Conservation (phyloP, 1,284 basidiomycete species). For the Phlebopus sp. region DNA sequence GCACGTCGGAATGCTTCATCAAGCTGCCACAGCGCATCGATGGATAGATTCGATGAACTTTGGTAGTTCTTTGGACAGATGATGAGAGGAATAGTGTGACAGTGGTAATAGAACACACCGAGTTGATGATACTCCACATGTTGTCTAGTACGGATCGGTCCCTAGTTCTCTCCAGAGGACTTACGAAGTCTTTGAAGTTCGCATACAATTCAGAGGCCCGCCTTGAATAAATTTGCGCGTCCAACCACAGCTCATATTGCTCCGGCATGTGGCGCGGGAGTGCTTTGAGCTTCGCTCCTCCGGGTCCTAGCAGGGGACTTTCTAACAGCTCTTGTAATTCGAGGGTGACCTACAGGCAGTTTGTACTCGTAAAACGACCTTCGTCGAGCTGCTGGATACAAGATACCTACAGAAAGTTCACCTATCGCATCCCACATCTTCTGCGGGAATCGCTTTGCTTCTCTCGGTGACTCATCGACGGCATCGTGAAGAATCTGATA, state of each 20-base stretch:
- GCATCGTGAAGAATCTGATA: slow-evolving; percentile 66
- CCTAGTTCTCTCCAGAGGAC: slow-evolving; percentile 56
- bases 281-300: slow-evolving; percentile 49
- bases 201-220: slow-evolving; percentile 48
- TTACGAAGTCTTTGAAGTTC: slow-evolving; percentile 55
- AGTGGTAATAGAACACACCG: slow-evolving; percentile 35
- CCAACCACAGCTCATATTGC: slow-evolving; percentile 59
- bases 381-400: not conserved
- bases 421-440: slow-evolving; percentile 74
- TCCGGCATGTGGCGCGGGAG: slow-evolving; percentile 50
- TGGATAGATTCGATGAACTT: slow-evolving; percentile 44
- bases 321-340: slow-evolving; percentile 63
- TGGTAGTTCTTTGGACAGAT: slow-evolving; percentile 53
- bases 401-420: slow-evolving; percentile 60
- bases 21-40: slow-evolving; percentile 65
- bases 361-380: not conserved
- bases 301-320: slow-evolving; percentile 50
- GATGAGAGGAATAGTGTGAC: not conserved
- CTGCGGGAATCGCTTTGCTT: slow-evolving; percentile 71
- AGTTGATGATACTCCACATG: slow-evolving; percentile 64
- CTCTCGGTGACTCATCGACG: slow-evolving; percentile 63
- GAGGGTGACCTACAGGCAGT: slow-evolving; percentile 47
- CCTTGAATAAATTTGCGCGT: slow-evolving; percentile 61
- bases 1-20: slow-evolving; percentile 47
- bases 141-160: slow-evolving; percentile 47